A percentile compares a stretch with the other conserved stretches of the same genome.
Evolutionary conservation across 371 early-diverging fungal species (phyloP).

Genomic region (Dichotomocladium elegans): DNA sequence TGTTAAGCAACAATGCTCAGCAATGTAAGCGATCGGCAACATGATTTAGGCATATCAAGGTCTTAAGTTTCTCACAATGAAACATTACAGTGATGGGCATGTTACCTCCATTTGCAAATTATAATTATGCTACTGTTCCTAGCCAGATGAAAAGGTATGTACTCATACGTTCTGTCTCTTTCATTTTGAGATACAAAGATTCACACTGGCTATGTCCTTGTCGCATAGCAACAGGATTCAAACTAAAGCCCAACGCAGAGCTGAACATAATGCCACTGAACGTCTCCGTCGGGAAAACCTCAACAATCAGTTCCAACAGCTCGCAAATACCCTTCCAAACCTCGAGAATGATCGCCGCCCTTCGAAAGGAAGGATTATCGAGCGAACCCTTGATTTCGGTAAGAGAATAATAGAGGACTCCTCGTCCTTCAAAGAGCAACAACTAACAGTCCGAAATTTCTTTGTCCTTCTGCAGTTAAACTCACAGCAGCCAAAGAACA

Average conservation of each 20-base stretch:
- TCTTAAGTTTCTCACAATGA: slow-evolving; percentile 3
- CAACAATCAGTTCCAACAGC: slow-evolving; percentile 68
- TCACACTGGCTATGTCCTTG: no score
- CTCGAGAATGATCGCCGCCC: slow-evolving; percentile 67
- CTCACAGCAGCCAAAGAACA: slow-evolving; percentile 35
- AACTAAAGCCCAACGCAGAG: slow-evolving; percentile 61
- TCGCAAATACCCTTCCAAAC: slow-evolving; percentile 66
- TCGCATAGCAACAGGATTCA: slow-evolving; percentile 9
- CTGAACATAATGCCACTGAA: slow-evolving; percentile 76
- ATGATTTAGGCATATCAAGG: slow-evolving; percentile 8
- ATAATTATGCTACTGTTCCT: neutral
- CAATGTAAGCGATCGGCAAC: neutral
- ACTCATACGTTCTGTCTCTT: no score
- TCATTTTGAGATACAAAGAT: no score
- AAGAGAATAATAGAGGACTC: slow-evolving; percentile 1
- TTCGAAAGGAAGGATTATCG: slow-evolving; percentile 70
- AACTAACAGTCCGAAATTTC: neutral
- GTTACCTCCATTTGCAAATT: neutral
- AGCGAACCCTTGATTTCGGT: slow-evolving; percentile 59
- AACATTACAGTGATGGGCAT: neutral
- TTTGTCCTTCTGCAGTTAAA: slow-evolving; percentile 14
- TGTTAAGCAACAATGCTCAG: neutral
- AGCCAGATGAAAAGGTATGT: no score
- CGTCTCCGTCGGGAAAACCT: slow-evolving; percentile 72
- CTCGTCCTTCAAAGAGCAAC: neutral